Conservation (phyloP, 441 rosid species). For the Oxalis stricta region DNA sequence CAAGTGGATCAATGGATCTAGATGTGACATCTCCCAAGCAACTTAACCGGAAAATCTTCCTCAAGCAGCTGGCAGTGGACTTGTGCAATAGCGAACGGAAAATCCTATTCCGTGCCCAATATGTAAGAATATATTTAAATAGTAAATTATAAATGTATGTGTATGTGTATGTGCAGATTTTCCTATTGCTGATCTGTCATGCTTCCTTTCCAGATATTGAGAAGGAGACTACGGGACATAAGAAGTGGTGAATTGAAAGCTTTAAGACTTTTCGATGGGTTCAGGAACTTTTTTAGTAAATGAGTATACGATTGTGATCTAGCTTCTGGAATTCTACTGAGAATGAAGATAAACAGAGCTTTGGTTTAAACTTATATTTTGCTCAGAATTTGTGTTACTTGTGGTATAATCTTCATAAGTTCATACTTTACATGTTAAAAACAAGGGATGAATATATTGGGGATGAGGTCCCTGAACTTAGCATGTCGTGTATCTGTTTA, state of each 20-base stretch:
- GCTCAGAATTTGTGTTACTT: no score
- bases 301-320: no score
- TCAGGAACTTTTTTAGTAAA: conserved; percentile 59
- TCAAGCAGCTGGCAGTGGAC: conserved; percentile 92
- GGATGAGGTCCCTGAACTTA: no score
- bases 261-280: conserved; percentile 47
- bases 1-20: conserved; percentile 90
- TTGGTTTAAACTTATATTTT: no score
- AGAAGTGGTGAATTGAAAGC: conserved; percentile 86
- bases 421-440: no score
- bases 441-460: no score
- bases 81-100: conserved; percentile 75
- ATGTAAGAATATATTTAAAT: conserved; percentile 38
- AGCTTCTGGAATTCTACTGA: no score
- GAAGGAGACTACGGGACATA: conserved; percentile 75
- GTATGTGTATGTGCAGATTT: no score
- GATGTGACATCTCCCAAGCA: conserved; percentile 93
- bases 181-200: not conserved
- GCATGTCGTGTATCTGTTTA: no score
- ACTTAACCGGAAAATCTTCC: conserved; percentile 64
- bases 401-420: no score
- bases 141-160: no score
- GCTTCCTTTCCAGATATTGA: conserved; percentile 45
- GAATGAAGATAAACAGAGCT: no score
- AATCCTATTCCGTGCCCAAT: conserved; percentile 77